phyloP scores from a whole-genome alignment of 495 filamentous ascomycete genomes.

The Letharia columbiana region DNA sequence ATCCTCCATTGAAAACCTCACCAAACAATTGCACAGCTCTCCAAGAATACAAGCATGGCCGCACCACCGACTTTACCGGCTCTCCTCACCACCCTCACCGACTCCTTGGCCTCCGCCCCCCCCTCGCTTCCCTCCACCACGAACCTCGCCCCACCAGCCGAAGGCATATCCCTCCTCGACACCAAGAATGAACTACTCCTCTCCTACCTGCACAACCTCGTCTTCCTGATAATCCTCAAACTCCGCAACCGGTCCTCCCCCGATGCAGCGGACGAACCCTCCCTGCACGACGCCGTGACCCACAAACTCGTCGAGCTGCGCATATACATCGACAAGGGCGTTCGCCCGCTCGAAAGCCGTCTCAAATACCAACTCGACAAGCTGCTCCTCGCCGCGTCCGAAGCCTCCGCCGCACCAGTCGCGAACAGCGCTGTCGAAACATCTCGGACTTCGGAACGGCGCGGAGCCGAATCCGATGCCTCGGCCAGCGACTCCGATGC shows the following conservation, averaged over 20 bases:
- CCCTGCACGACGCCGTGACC: slow-evolving; percentile 49
- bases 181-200: slow-evolving; percentile 92
- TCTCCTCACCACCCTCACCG: slow-evolving; percentile 48
- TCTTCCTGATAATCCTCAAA: slow-evolving; percentile 80
- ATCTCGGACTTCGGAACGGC: slow-evolving; percentile 20
- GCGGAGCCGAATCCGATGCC: slow-evolving; percentile 27
- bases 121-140: slow-evolving; percentile 52
- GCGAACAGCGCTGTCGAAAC: slow-evolving; percentile 17
- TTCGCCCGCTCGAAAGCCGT: slow-evolving; percentile 76
- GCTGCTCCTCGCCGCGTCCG: slow-evolving; percentile 77
- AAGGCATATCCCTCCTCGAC: slow-evolving; percentile 90
- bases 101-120: slow-evolving; percentile 51
- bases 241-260: slow-evolving; percentile 46
- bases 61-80: slow-evolving; percentile 33
- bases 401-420: slow-evolving; percentile 43
- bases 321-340: slow-evolving; percentile 82
- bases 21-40: too few species aligned
- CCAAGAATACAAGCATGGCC: not conserved
- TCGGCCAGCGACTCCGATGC: slow-evolving; percentile 31
- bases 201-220: slow-evolving; percentile 89
- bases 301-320: slow-evolving; percentile 78
- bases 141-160: slow-evolving; percentile 52
- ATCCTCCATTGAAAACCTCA: too few species aligned
- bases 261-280: slow-evolving; percentile 27
- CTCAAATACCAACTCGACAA: slow-evolving; percentile 85